Evolutionary conservation across 164 flowering plant genomes (phyloP), one percentile per base, ranked within the genome.

Genomic region (Macadamia tetraphylla): DNA sequence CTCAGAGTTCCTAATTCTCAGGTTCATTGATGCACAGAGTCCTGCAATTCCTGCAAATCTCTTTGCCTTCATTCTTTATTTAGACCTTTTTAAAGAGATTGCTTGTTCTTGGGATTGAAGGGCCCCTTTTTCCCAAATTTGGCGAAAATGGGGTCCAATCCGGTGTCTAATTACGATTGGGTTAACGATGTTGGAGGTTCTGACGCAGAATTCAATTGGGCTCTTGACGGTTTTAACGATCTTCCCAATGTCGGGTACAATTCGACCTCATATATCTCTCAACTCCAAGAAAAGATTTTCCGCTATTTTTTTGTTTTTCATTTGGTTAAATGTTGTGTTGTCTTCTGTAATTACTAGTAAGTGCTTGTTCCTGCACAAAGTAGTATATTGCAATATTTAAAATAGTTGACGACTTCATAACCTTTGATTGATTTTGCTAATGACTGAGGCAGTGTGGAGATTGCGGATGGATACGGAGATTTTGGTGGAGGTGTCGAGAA

Each of bases 81-180:
- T 23, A 23, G 23, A 23, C 23, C 23, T 23, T 23, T 23, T 23
- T 23, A 23, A 23, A 23, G 23, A 23, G 23, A 23, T 23, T 23
- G 23, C 23, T 23, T 23, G 23, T 23, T 23, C 23, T 23, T 23
- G 48, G 48, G 48, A 5, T 43, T 43, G 48, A 9, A 46, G 7
- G 51, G 51, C 51, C 13, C 51, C 1, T 46, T 11, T 46, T 9
- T 2, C 51, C 51, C 0, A 46, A 46, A 0, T 46, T 3, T 1
- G 51, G 32, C 11, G 23, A 55, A 10, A 23, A 71, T 71, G 73
- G 73, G 59, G 31, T 29, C 73, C 59, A 71, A 71, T 71, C n/a
- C 64, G 73, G 68, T 49, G 31, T 29, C 73, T 59, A 71, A 71
- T 71, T 32, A 64, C 63, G 73, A 65, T 59, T 71, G 73, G 73